phyloP scores from a whole-genome alignment of 2,329 filamentous ascomycete genomes.

The Penicillium sp. region DNA sequence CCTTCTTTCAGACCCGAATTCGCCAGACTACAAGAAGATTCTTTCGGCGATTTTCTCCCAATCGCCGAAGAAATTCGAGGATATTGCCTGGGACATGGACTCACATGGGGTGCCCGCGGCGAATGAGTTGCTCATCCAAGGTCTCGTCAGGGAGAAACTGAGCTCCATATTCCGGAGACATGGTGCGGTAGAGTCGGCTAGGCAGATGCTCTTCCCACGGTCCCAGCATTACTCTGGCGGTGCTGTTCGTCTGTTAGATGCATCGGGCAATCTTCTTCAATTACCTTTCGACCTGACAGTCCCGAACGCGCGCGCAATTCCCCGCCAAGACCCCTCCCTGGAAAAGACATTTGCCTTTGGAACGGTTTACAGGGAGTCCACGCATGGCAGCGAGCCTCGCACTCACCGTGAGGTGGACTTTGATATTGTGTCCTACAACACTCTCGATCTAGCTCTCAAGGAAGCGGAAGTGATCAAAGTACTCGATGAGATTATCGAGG shows the following conservation, averaged over 20 bases:
- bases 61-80: constrained; percentile 71
- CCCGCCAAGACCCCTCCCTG: constrained; percentile 58
- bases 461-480: constrained; percentile 94
- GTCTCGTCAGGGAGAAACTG: constrained; percentile 68
- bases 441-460: constrained; percentile 76
- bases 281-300: constrained; percentile 91
- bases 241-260: constrained; percentile 74
- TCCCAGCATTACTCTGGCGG: constrained; percentile 72
- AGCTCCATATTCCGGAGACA: constrained; percentile 79
- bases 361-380: constrained; percentile 74
- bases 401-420: constrained; percentile 90
- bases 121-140: constrained; percentile 59
- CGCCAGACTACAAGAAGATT: constrained; percentile 85
- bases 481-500: constrained; percentile 78
- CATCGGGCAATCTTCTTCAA: constrained; percentile 81
- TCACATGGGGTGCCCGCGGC: constrained; percentile 50
- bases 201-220: constrained; percentile 73
- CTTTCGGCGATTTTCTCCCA: constrained; percentile 77
- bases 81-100: constrained; percentile 72
- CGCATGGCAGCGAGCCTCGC: constrained; percentile 73
- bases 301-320: constrained; percentile 78
- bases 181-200: constrained; percentile 75
- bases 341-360: constrained; percentile 84
- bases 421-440: constrained; percentile 83
- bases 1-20: constrained; percentile 68